Conservation (phyloP, 129 eudicot species). For the Flaveria ramosissima region DNA sequence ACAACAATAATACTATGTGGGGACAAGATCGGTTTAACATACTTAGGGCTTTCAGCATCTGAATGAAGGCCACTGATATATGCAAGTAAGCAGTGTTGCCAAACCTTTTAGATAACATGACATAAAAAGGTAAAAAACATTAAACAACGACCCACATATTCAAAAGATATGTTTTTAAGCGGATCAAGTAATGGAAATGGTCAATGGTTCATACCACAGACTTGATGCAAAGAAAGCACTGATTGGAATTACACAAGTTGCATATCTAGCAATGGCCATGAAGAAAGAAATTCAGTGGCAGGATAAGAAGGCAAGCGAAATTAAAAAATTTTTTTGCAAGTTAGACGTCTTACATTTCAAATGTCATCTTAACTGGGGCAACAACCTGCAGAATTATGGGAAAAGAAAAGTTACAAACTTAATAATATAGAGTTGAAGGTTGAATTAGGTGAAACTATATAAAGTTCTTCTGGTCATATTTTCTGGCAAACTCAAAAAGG, state of each 20-base stretch:
- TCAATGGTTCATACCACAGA: slow-evolving; percentile 66
- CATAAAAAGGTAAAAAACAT: not conserved
- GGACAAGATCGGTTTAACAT: slow-evolving; percentile 34
- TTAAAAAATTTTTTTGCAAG: not conserved
- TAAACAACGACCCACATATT: not conserved
- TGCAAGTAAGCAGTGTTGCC: slow-evolving; percentile 99
- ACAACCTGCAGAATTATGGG: slow-evolving; percentile 60
- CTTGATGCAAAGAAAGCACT: slow-evolving; percentile 99
- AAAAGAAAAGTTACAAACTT: slow-evolving; percentile 23
- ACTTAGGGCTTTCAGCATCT: slow-evolving; percentile 99
- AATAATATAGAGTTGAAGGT: slow-evolving; percentile 9
- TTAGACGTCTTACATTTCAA: slow-evolving; percentile 70
- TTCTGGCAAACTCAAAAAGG: slow-evolving; percentile 3
- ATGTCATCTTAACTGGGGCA: slow-evolving; percentile 96
- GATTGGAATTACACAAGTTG: slow-evolving; percentile 88
- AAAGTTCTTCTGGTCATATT: slow-evolving; percentile 9
- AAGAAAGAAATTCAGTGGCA: slow-evolving; percentile 7
- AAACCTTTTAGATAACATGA: slow-evolving; percentile 55
- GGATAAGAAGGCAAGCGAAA: slow-evolving; percentile 6
- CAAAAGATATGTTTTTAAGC: slow-evolving; percentile 10
- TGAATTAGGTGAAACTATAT: slow-evolving; percentile 5
- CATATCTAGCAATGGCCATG: slow-evolving; percentile 62
- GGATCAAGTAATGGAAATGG: not conserved
- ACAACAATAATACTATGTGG: not conserved
- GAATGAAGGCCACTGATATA: slow-evolving; percentile 98